Evolutionary conservation across 176 grass and related monocot genomes (phyloP).

Genomic region (Zoysia japonica): DNA sequence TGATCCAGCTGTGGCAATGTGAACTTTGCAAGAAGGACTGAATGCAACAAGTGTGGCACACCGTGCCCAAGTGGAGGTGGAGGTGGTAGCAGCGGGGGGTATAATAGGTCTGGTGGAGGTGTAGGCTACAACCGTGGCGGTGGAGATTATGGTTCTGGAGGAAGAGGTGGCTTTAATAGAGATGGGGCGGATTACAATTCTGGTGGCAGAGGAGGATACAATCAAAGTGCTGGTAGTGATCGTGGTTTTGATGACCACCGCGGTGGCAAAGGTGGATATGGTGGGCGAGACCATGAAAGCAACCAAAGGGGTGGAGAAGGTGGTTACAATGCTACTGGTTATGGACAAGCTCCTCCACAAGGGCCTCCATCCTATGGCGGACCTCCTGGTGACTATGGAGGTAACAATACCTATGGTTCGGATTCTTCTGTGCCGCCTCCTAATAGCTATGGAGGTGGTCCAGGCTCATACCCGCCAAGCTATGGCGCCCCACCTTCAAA

Average conservation of each 20-base stretch:
- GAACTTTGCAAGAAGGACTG: slow-evolving; percentile 92
- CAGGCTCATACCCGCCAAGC: slow-evolving; percentile 71
- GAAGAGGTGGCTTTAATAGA: slow-evolving; percentile 54
- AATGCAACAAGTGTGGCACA: slow-evolving; percentile 95
- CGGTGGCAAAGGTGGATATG: slow-evolving; percentile 52
- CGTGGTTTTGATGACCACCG: slow-evolving; percentile 59
- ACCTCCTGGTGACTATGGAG: slow-evolving; percentile 63
- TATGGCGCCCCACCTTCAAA: slow-evolving; percentile 73
- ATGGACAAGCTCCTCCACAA: slow-evolving; percentile 63
- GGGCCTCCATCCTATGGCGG: slow-evolving; percentile 65
- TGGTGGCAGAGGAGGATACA: slow-evolving; percentile 45
- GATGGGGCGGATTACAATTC: slow-evolving; percentile 51
- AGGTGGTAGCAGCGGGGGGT: slow-evolving; percentile 47
- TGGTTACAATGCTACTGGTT: slow-evolving; percentile 15
- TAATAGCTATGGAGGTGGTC: slow-evolving; percentile 64
- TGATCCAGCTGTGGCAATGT: slow-evolving; percentile 84
- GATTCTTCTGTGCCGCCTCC: slow-evolving; percentile 76
- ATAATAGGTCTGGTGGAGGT: slow-evolving; percentile 57
- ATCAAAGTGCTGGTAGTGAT: slow-evolving; percentile 46
- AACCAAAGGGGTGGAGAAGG: slow-evolving; percentile 42
- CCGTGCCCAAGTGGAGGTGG: slow-evolving; percentile 54
- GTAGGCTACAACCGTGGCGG: slow-evolving; percentile 58
- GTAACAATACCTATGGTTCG: slow-evolving; percentile 53
- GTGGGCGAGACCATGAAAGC: slow-evolving; percentile 59
- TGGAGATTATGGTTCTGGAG: slow-evolving; percentile 54